phyloP scores from a whole-genome alignment of 345 rosid species.

The Gossypium ekmanianum region DNA sequence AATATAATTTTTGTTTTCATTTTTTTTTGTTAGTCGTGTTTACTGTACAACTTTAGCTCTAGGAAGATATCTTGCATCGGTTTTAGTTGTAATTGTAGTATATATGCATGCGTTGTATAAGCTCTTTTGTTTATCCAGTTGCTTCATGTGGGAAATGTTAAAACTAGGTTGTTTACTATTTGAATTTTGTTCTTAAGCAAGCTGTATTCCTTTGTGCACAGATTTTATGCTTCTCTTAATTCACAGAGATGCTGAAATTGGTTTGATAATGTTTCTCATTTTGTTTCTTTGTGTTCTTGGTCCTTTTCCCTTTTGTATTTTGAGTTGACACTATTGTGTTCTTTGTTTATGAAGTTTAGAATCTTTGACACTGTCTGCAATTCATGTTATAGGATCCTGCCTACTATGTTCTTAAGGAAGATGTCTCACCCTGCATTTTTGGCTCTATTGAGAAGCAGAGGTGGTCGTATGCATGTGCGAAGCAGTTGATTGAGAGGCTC shows the following conservation, averaged over 20 bases:
- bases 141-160: not conserved
- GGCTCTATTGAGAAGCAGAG: conserved; percentile 98
- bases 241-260: not conserved
- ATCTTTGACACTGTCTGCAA: not conserved
- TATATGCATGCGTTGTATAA: not conserved
- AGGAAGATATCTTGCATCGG: not conserved
- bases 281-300: not conserved
- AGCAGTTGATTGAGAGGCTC: conserved; percentile 97
- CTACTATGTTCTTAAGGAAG: conserved; percentile 82
- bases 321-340: not conserved
- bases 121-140: not conserved
- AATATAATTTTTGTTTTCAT: not conserved
- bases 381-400: conserved; percentile 69
- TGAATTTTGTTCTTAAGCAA: not conserved
- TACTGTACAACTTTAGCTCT: not conserved
- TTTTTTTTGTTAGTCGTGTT: not conserved
- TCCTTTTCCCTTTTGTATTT: not conserved
- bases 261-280: not conserved
- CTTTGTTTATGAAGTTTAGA: not conserved
- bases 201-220: not conserved
- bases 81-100: not conserved
- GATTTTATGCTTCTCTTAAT: not conserved
- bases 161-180: not conserved
- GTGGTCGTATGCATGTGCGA: conserved; percentile 99
- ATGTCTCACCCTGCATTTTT: conserved; percentile 89